These are phyloP conservation scores for Fusarium sp. DNA, from an alignment of 2,329 filamentous ascomycete species.

Conservation along the genomic window DNA sequence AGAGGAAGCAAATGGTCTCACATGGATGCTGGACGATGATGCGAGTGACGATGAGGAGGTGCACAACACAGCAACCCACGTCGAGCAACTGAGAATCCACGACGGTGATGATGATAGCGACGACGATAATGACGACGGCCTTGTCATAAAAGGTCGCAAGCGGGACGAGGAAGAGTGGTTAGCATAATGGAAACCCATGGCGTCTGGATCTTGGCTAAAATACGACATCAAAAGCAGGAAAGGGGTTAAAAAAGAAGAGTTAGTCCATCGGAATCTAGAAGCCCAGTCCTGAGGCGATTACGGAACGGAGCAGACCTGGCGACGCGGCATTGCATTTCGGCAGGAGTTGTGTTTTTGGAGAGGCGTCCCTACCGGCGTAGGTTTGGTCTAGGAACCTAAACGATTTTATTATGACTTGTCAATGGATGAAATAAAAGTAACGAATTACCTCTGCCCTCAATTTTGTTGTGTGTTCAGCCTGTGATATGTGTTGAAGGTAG, in stretches of 20 bases:
- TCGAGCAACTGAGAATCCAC: constrained; percentile 54
- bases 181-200: constrained; percentile 50
- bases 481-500: neutral
- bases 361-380: constrained; percentile 40
- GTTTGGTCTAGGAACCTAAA: constrained; percentile 39
- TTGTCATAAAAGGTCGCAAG: constrained; percentile 66
- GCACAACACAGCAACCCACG: constrained; percentile 48
- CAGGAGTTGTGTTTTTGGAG: constrained; percentile 42
- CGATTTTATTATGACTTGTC: constrained; percentile 34
- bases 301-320: constrained; percentile 29
- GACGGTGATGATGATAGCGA: constrained; percentile 56
- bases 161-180: constrained; percentile 70
- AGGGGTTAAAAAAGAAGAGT: constrained; percentile 25
- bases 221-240: constrained; percentile 21
- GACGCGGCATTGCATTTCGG: constrained; percentile 43
- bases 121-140: constrained; percentile 66
- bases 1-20: constrained; percentile 91
- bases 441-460: constrained; percentile 20
- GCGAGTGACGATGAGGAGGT: constrained; percentile 52
- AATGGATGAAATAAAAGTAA: constrained; percentile 31
- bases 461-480: neutral
- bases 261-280: constrained; percentile 23
- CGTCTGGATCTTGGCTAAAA: constrained; percentile 9
- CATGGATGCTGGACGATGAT: constrained; percentile 82
- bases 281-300: constrained; percentile 18